phyloP scores from a whole-genome alignment of 305 asterid species.

The Solanum hybrid region DNA sequence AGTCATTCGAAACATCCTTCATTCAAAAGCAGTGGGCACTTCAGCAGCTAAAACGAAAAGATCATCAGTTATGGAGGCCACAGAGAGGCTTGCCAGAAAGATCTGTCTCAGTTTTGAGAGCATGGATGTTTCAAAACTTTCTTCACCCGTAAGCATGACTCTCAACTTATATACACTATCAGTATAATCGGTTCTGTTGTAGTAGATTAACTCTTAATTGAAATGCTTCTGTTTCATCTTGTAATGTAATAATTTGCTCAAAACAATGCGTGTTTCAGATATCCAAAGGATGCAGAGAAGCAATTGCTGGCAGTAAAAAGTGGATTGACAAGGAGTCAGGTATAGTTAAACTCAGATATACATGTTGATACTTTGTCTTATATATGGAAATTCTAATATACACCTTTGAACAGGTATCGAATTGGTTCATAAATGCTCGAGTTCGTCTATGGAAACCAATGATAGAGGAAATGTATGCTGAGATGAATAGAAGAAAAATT shows the following conservation, averaged over 20 bases:
- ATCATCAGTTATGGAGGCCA: conserved; percentile 80
- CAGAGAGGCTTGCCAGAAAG: conserved; percentile 89
- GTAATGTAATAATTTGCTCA: neutral
- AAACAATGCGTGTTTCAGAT: conserved; percentile 30
- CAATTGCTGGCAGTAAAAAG: conserved; percentile 86
- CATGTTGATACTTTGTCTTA: neutral
- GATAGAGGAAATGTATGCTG: conserved; percentile 88
- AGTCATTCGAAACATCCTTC: conserved; percentile 39
- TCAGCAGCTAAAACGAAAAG: conserved; percentile 69
- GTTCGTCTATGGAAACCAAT: conserved; percentile 89
- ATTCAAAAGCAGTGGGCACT: conserved; percentile 75
- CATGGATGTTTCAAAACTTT: conserved; percentile 96
- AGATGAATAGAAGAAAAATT: conserved; percentile 47
- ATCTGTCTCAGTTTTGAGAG: conserved; percentile 83
- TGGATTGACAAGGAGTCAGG: conserved; percentile 94
- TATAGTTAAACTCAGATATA: neutral
- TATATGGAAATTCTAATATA: too few relatives aligned
- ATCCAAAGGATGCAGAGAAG: conserved; percentile 94
- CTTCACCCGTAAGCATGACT: conserved; percentile 72
- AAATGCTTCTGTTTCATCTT: neutral
- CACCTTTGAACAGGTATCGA: conserved; percentile 45
- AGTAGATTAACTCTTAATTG: neutral
- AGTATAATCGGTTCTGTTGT: neutral
- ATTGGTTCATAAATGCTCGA: conserved; percentile 85
- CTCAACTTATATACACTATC: neutral